A percentile compares a stretch with the other conserved stretches of the same genome.
Conservation (phyloP, 2,329 filamentous ascomycete genomes). For the Ciborinia camelliae region DNA sequence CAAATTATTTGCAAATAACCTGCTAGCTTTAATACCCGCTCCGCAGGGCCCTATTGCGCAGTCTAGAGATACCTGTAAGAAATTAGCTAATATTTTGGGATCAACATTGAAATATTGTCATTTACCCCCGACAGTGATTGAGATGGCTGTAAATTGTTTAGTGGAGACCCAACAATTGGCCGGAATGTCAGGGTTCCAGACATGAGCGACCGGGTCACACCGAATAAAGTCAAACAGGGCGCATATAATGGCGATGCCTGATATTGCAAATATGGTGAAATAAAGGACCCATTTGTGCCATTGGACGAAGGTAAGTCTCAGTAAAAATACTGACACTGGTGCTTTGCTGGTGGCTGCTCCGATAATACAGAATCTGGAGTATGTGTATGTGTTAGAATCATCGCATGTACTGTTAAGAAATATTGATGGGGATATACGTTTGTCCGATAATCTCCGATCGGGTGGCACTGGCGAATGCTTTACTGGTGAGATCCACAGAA, state of each 20-base stretch:
- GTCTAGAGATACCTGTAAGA: background rate
- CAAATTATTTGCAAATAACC: too few relatives aligned
- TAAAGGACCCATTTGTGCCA: constrained; percentile 23
- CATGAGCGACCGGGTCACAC: constrained; percentile 22
- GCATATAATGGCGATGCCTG: constrained; percentile 10
- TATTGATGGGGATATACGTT: constrained; percentile 16
- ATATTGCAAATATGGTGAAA: constrained; percentile 16
- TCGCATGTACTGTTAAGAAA: background rate
- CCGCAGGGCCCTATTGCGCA: too few relatives aligned
- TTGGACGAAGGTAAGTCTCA: constrained; percentile 20
- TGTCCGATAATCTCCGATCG: constrained; percentile 24
- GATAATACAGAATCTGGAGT: constrained; percentile 21
- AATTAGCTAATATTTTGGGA: background rate
- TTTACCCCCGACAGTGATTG: background rate
- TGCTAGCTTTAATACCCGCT: too few relatives aligned
- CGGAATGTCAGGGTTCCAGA: constrained; percentile 22
- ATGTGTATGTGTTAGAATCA: background rate
- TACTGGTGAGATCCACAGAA: constrained; percentile 6
- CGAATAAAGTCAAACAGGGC: constrained; percentile 24
- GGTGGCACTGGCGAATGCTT: constrained; percentile 17
- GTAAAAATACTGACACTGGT: constrained; percentile 22
- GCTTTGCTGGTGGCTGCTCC: constrained; percentile 24
- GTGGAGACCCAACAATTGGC: constrained; percentile 21
- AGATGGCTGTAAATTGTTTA: constrained; percentile 17
- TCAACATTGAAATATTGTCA: background rate